phyloP scores from a whole-genome alignment of 225 moss, liverwort and hornwort genomes.

The Rhytidiadelphus loreus region DNA sequence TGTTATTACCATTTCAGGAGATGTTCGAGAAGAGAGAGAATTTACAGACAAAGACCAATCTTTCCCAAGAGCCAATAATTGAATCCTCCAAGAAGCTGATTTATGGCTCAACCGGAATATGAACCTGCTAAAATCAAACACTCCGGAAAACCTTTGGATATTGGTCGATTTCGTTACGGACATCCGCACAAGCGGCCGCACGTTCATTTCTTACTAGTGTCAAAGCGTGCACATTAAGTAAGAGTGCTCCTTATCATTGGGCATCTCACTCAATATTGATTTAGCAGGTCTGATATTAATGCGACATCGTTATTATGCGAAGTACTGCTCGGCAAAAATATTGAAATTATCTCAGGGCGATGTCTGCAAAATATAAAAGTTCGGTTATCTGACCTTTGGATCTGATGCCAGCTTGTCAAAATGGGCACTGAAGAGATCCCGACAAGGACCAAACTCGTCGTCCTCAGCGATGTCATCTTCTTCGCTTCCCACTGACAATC shows the following conservation, averaged over 20 bases:
- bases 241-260: not conserved
- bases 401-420: slow-evolving; percentile 52
- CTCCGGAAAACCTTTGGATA: not conserved
- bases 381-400: slow-evolving; percentile 8
- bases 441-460: slow-evolving; percentile 21
- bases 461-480: slow-evolving; percentile 40
- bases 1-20: not conserved
- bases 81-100: not conserved
- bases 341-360: not conserved
- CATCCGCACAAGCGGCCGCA: not conserved
- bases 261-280: not conserved
- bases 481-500: slow-evolving; percentile 18
- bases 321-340: not conserved
- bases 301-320: not conserved
- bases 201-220: not conserved
- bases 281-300: not conserved
- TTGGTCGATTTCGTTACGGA: not conserved
- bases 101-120: not conserved
- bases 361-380: not conserved
- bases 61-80: not conserved
- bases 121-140: not conserved
- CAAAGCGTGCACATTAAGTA: not conserved
- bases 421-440: slow-evolving; percentile 49
- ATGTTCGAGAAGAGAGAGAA: not conserved
- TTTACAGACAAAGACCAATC: not conserved